Base-by-base conservation (phyloP, 2,329 filamentous ascomycete species). In the Fusarium sacchari region DNA sequence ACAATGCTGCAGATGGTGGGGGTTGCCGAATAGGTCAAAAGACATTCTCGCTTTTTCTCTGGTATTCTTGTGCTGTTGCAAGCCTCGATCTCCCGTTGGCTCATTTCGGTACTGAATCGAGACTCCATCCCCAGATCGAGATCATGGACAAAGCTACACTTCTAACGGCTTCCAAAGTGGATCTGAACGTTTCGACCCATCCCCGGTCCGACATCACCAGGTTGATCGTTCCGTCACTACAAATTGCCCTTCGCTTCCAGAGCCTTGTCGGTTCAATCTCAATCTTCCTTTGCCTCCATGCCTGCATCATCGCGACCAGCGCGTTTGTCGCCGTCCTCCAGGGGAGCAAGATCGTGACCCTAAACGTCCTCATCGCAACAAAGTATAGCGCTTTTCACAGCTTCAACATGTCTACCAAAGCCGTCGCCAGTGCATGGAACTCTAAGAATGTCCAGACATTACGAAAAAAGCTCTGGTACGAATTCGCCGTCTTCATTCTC, bases 401-500 rank as follows among this genome's bases (percentile, higher is more conserved):
- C 20, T 75, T 78, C 55, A 68, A 76, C 59, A 76, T 80, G 65
- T 81, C 81, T 13, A 76, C 64, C 42, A 76, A 77, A 50, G 78
- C 78, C 22, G 73, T 74, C 13, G 68, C 69, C 36, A 69, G 73
- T 34, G 62, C 81, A 18, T 87, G 85, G 85, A 80, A 85, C 58
- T 83, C 81, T 24, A 81, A 78, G 47, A 74, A 68, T 11, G 57
- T 81, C 22, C 79, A 78, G 63, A 78, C 76, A n/a, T 53, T 88
- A 43, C 81, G 85, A 44, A 86, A 84, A 69, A 86, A 85, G 72
- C 69, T 88, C 60, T 85, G 86, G 62, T 86, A 86, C 71, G 88
- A 90, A 77, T 84, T 90, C 63, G 86, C 84, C 64, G 80, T 85
- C 55, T 82, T 86, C 56, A 81, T 89, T 42, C 82, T 90, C 28